Conservation (phyloP, 2,329 filamentous ascomycete genomes). For the Verticillium albo-atrum region DNA sequence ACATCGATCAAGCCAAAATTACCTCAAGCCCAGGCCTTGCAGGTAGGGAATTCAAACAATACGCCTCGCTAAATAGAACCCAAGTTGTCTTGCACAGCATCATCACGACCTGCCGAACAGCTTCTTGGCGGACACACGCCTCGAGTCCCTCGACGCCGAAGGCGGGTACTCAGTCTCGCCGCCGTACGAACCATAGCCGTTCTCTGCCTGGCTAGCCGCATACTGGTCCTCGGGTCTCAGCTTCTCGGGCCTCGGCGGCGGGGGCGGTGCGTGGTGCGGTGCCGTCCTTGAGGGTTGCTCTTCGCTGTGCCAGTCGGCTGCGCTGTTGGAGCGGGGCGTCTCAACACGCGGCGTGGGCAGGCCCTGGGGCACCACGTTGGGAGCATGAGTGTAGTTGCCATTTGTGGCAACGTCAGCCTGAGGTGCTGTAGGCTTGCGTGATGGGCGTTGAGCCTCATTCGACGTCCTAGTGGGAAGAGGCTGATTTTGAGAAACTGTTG, state of each 20-base stretch:
- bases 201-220: slow-evolving; percentile 4
- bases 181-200: slow-evolving; percentile 6
- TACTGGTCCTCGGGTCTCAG: slow-evolving; percentile 17
- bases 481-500: not conserved
- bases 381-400: slow-evolving; percentile 3
- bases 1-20: too few species aligned
- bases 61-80: not conserved
- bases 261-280: slow-evolving; percentile 19
- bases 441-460: not conserved
- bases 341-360: slow-evolving; percentile 7
- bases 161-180: slow-evolving; percentile 1
- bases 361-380: not conserved
- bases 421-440: not conserved
- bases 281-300: slow-evolving; percentile 16
- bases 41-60: not conserved
- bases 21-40: too few species aligned
- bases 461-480: not conserved
- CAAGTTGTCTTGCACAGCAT: too few species aligned
- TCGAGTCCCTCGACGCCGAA: slow-evolving; percentile 2
- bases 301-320: slow-evolving; percentile 7
- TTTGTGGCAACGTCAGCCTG: not conserved
- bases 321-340: slow-evolving; percentile 3
- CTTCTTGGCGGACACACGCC: slow-evolving; percentile 11
- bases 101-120: slow-evolving; percentile 9
- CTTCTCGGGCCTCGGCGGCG: slow-evolving; percentile 28